phyloP scores from a whole-genome alignment of 108 stramenopile genomes.

The Craspedostauros australis region DNA sequence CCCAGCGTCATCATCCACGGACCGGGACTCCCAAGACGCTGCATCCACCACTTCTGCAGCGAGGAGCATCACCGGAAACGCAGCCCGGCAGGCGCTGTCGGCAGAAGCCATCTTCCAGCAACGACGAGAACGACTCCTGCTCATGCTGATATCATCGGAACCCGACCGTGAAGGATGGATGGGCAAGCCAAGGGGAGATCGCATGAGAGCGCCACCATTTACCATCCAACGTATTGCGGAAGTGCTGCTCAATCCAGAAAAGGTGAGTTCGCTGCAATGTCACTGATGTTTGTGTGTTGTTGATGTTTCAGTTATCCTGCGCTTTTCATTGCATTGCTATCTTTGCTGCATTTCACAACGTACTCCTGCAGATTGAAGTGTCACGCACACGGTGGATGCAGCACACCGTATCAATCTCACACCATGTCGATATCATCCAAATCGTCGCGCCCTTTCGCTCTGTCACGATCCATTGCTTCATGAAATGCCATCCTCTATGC shows the following conservation, averaged over 20 bases:
- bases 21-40: neutral
- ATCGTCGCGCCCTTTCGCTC: neutral
- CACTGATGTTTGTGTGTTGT: neutral
- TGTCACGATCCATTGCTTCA: neutral
- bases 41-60: neutral
- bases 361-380: neutral
- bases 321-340: neutral
- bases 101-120: conserved; percentile 32
- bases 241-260: conserved; percentile 39
- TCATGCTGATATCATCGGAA: conserved; percentile 10
- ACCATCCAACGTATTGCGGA: conserved; percentile 56
- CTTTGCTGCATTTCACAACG: neutral
- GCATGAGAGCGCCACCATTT: conserved; percentile 31
- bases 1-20: conserved; percentile 1
- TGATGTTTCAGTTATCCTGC: neutral
- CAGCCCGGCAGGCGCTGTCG: neutral
- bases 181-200: neutral
- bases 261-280: conserved; percentile 12
- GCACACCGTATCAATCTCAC: neutral
- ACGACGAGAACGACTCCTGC: conserved; percentile 29
- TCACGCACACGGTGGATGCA: neutral
- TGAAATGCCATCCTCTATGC: neutral
- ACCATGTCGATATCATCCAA: neutral
- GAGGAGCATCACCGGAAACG: neutral
- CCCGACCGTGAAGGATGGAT: neutral